Evolutionary conservation across 129 eudicot species (phyloP).

Genomic region (Flaveria ramosissima): DNA sequence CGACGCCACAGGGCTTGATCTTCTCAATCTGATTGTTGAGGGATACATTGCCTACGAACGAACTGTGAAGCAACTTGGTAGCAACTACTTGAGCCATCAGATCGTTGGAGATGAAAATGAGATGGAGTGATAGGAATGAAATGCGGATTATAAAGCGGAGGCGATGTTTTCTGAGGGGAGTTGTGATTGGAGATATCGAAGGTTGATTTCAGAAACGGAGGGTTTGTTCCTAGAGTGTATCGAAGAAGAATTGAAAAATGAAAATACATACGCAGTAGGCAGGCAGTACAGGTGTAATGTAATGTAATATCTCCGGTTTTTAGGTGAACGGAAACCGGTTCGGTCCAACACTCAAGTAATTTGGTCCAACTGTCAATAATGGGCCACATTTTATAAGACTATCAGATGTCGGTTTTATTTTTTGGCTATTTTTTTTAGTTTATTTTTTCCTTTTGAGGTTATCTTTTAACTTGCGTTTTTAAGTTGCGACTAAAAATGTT

Average conservation of each 20-base stretch:
- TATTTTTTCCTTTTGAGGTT: too few relatives aligned
- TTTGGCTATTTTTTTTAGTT: too few relatives aligned
- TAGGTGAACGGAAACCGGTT: background rate
- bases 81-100: constrained; percentile 85
- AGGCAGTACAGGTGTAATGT: too few relatives aligned
- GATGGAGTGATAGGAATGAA: background rate
- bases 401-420: too few relatives aligned
- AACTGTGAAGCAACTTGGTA: constrained; percentile 50
- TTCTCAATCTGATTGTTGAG: constrained; percentile 42
- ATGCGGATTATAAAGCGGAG: constrained; percentile 22
- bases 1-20: constrained; percentile 46
- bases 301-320: background rate
- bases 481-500: too few relatives aligned
- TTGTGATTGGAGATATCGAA: constrained; percentile 40
- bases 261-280: too few relatives aligned
- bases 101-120: background rate
- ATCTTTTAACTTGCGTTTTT: too few relatives aligned
- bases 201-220: constrained; percentile 21
- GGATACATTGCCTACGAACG: constrained; percentile 46
- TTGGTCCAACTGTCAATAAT: too few relatives aligned
- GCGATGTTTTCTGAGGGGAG: constrained; percentile 37
- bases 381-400: too few relatives aligned
- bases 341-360: too few relatives aligned
- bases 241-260: constrained; percentile 12
- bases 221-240: constrained; percentile 33